Evolutionary conservation across 164 flowering plant genomes (phyloP), one percentile per base, ranked within the genome.

Genomic region (Vitis cinerea): DNA sequence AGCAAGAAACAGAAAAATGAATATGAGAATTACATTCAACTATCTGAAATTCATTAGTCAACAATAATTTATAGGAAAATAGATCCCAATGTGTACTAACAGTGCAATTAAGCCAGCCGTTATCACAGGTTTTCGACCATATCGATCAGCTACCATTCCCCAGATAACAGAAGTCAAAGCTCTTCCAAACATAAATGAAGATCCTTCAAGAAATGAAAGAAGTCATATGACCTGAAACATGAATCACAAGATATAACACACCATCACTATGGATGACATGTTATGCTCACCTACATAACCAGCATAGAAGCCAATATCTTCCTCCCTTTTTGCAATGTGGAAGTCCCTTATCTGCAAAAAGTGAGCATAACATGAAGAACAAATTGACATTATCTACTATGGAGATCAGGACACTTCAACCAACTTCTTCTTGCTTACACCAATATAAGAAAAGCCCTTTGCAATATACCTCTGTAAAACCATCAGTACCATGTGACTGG

Each of bases 151-250:
- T 15, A 84, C 56, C 14, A 84, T 52, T 75, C 94, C 94, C 94
- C 94, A 89, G 1, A 81, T 65, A 29, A 86, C 54, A 68, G 92
- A 83, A 14, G 94, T 87, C 72, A 86, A 78, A 64, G 85, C 84
- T 84, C 94, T 82, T 53, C 94, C 94, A 71, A 87, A 17, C 91
- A 87, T 87, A 69, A 75, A 89, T 47, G 94, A 62, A 62, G 91
- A 77, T 50, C 90, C 94, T 90, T 59, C 61, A 77, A 71, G 17
- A 15, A 12, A 59, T 8, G 15, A 19, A 1, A 50, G 15, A 3
- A 10, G 48, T 58, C 8, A 31, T 10, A 12, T 30, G 44, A 10
- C 23, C 15, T 27, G 13, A 31, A 13, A 61, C 47, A 63, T 37
- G 16, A 44, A 17, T 15, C 13, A 63, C 7, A 6, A 37, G 7